phyloP scores from a whole-genome alignment of 169 alveolate genomes.

The Theileria orientalis region DNA sequence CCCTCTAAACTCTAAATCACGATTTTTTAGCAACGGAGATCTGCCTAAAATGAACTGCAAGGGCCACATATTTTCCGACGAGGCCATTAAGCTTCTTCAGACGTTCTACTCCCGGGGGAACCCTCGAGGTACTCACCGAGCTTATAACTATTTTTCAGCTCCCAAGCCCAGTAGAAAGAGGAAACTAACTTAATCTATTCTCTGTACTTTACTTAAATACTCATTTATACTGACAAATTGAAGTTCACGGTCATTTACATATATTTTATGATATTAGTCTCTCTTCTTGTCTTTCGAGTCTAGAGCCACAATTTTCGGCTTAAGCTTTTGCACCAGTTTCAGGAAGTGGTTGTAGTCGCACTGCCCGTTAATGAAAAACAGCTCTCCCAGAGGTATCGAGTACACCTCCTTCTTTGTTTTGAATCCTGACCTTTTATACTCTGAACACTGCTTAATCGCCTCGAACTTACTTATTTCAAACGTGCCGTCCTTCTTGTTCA shows the following conservation, averaged over 20 bases:
- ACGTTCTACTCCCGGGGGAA: conserved; percentile 59
- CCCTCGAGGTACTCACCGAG: conserved; percentile 25
- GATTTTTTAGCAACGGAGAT: conserved; percentile 44
- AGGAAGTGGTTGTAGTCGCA: conserved; percentile 39
- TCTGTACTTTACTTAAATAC: too few species aligned
- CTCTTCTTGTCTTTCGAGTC: background rate
- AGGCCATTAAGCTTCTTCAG: conserved; percentile 53
- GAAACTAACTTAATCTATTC: background rate
- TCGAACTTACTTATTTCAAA: conserved; percentile 40
- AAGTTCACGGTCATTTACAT: too few species aligned
- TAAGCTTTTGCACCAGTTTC: conserved; percentile 20
- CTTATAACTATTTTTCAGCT: conserved; percentile 1
- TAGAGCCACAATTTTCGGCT: conserved; percentile 8
- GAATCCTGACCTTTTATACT: conserved; percentile 4
- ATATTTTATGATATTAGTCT: background rate
- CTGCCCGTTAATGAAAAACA: conserved; percentile 48
- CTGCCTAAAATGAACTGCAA: conserved; percentile 28
- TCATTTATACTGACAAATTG: too few species aligned
- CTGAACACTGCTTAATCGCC: background rate
- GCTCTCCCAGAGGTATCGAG: conserved; percentile 46
- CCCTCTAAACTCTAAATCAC: too few species aligned
- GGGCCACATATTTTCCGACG: conserved; percentile 37
- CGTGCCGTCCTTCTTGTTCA: conserved; percentile 51
- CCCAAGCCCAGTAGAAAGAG: conserved; percentile 18
- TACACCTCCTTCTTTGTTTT: background rate